These are phyloP conservation scores for Amanita subjunquillea DNA, from an alignment of 768 basidiomycete genomes.

Conservation along the genomic window DNA sequence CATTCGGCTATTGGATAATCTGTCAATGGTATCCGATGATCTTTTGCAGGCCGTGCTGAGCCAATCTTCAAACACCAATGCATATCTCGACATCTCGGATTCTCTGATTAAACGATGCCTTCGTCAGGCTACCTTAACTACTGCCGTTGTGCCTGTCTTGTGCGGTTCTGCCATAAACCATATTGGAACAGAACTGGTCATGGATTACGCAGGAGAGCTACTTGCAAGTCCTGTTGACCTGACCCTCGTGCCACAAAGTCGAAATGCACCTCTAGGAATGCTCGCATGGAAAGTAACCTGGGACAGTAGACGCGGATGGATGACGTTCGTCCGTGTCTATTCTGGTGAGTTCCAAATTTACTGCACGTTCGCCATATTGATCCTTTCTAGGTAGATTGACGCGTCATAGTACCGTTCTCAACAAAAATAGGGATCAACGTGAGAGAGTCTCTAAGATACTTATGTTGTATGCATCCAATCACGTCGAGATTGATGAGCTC, in stretches of 20 bases:
- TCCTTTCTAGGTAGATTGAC: conserved; percentile 50
- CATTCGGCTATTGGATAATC: conserved; percentile 59
- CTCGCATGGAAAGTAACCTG: conserved; percentile 87
- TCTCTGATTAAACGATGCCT: conserved; percentile 50
- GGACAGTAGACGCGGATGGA: conserved; percentile 80
- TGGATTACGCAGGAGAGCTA: conserved; percentile 77
- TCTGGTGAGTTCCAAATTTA: conserved; percentile 43
- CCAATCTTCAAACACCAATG: conserved; percentile 43
- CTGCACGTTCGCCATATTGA: conserved; percentile 3
- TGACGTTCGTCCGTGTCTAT: conserved; percentile 87
- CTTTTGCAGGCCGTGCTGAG: conserved; percentile 66
- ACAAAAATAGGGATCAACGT: conserved; percentile 54
- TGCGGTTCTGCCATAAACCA: conserved; percentile 78
- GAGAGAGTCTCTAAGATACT: conserved; percentile 71
- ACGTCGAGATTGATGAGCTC: conserved; percentile 68
- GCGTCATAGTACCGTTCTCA: conserved; percentile 49
- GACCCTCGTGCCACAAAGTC: conserved; percentile 28
- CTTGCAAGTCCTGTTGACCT: conserved; percentile 73
- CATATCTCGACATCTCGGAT: conserved; percentile 54
- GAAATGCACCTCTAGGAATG: conserved; percentile 43
- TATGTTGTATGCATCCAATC: conserved; percentile 68
- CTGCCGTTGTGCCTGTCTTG: conserved; percentile 65
- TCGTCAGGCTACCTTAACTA: conserved; percentile 54
- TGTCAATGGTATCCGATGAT: conserved; percentile 73
- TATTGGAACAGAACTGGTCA: conserved; percentile 69